A percentile compares a stretch with the other conserved stretches of the same genome.
Evolutionary conservation across 2,329 filamentous ascomycete genomes (phyloP).

Genomic region (Talaromyces pinophilus): DNA sequence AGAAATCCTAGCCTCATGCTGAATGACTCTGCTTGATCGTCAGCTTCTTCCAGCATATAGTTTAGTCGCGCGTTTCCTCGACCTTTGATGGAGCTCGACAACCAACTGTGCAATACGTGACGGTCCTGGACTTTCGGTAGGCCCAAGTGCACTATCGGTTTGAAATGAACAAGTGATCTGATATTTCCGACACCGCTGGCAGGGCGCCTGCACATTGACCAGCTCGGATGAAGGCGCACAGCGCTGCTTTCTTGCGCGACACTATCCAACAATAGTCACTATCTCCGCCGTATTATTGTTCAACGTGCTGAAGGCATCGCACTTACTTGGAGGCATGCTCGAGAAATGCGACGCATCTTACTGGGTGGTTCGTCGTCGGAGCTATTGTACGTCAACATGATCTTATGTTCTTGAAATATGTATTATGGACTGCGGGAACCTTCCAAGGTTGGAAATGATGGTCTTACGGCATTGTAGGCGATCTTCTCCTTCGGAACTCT

Average conservation of each 20-base stretch:
- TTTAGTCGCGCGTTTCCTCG: neutral
- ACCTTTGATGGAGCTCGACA: conserved; percentile 24
- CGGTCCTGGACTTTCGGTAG: conserved; percentile 23
- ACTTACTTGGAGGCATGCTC: conserved; percentile 28
- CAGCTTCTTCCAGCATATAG: neutral
- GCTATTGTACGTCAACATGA: neutral
- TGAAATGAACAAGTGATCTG: conserved; percentile 25
- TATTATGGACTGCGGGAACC: too few relatives aligned
- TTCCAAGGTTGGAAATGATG: too few relatives aligned
- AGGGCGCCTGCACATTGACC: conserved; percentile 22
- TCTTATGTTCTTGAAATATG: too few relatives aligned
- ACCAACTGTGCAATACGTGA: conserved; percentile 24
- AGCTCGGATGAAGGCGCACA: conserved; percentile 20
- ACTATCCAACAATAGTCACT: conserved; percentile 17
- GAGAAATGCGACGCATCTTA: conserved; percentile 26
- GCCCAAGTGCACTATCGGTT: conserved; percentile 17
- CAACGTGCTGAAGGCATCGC: neutral
- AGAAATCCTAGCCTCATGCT: conserved; percentile 15
- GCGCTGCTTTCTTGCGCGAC: conserved; percentile 26
- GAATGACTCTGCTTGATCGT: conserved; percentile 7
- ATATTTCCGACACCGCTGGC: conserved; percentile 23
- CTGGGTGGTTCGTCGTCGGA: conserved; percentile 22
- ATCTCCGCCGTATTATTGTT: too few relatives aligned
- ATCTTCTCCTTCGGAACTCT: neutral
- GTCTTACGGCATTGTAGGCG: neutral